Conservation (phyloP, 2,329 filamentous ascomycete genomes). For the Calonectria hongkongensis region DNA sequence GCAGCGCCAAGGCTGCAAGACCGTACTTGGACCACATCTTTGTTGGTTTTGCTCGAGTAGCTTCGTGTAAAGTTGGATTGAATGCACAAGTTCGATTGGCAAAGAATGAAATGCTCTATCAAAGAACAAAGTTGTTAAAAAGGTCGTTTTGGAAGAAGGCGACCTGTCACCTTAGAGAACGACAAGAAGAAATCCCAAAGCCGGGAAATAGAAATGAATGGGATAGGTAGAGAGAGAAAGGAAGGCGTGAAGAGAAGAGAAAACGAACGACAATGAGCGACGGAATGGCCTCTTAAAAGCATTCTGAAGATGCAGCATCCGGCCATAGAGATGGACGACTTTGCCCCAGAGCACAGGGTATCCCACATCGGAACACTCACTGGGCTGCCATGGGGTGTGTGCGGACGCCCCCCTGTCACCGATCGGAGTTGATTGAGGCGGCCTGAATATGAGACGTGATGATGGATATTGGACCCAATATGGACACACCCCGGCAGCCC, state of each 20-base stretch:
- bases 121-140: conserved; percentile 51
- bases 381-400: conserved; percentile 40
- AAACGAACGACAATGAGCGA: conserved; percentile 32
- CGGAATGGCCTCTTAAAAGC: conserved; percentile 44
- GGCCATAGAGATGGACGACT: conserved; percentile 26
- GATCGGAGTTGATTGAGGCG: conserved; percentile 52
- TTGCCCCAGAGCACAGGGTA: conserved; percentile 31
- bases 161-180: conserved; percentile 55
- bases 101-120: conserved; percentile 52
- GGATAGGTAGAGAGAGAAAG: conserved; percentile 44
- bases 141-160: conserved; percentile 47
- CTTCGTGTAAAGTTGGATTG: conserved; percentile 41
- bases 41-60: conserved; percentile 45
- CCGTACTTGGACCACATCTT: conserved; percentile 52
- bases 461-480: conserved; percentile 38
- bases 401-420: conserved; percentile 44
- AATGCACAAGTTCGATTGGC: conserved; percentile 6
- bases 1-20: conserved; percentile 52
- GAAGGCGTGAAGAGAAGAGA: conserved; percentile 41
- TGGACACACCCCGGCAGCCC: conserved; percentile 35
- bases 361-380: conserved; percentile 40
- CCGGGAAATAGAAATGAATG: conserved; percentile 50
- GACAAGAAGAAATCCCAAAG: conserved; percentile 53
- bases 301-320: conserved; percentile 15
- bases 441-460: conserved; percentile 56